Conservation (phyloP, 2,329 filamentous ascomycete species). For the Colletotrichum sp. region DNA sequence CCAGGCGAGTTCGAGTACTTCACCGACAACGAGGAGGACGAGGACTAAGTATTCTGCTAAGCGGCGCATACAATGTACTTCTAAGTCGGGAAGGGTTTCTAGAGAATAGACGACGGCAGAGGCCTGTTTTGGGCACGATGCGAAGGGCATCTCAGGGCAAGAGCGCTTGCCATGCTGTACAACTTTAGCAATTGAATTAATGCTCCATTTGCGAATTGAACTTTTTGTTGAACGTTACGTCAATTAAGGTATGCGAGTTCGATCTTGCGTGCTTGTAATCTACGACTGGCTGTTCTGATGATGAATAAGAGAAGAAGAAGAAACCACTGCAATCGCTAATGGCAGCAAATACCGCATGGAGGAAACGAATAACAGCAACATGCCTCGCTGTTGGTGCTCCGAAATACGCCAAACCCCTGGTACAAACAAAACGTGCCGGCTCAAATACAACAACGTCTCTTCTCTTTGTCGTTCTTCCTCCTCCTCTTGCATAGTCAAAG, state of each 20-base stretch:
- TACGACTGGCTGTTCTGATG: background rate
- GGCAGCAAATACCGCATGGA: background rate
- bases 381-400: background rate
- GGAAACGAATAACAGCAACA: background rate
- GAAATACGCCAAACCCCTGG: background rate
- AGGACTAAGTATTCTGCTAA: slow-evolving; percentile 17
- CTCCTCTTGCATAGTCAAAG: background rate
- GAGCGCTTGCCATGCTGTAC: background rate
- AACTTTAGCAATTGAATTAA: slow-evolving; percentile 11
- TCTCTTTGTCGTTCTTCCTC: background rate
- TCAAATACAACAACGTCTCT: background rate
- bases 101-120: slow-evolving; percentile 10
- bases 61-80: background rate
- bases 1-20: slow-evolving; percentile 82
- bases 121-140: background rate
- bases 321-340: background rate
- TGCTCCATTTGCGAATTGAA: background rate
- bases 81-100: background rate
- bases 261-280: no score
- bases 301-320: background rate
- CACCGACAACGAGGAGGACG: slow-evolving; percentile 65
- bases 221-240: background rate
- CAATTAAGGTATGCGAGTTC: background rate
- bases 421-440: background rate
- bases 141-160: background rate